Conservation (phyloP, 2,329 filamentous ascomycete genomes). For the Cladosporium sp. region DNA sequence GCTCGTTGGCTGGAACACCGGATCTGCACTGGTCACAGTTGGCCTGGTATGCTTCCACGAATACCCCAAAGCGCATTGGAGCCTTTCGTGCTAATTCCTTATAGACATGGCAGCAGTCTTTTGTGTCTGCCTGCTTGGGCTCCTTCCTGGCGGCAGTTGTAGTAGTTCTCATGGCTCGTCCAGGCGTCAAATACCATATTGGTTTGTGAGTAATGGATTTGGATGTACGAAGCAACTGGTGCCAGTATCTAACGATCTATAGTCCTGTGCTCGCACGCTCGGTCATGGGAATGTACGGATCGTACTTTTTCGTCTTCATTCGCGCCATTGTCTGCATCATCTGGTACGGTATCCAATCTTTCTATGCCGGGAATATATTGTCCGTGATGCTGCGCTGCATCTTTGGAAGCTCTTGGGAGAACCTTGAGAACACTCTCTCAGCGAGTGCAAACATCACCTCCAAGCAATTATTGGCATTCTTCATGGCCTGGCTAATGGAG, state of each 20-base stretch:
- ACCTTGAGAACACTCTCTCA: constrained; percentile 34
- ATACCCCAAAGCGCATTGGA: background rate
- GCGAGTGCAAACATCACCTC: constrained; percentile 36
- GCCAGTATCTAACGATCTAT: constrained; percentile 31
- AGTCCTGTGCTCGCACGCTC: constrained; percentile 41
- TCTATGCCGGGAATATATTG: constrained; percentile 29
- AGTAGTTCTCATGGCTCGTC: constrained; percentile 20
- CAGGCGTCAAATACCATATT: constrained; percentile 20
- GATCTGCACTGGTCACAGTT: constrained; percentile 18
- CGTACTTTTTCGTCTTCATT: constrained; percentile 46
- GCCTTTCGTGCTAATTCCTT: background rate
- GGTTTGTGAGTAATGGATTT: constrained; percentile 15
- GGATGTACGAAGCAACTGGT: background rate
- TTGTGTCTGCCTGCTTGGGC: constrained; percentile 17
- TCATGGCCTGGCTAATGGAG: constrained; percentile 35
- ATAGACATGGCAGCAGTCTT: constrained; percentile 21
- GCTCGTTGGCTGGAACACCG: constrained; percentile 21
- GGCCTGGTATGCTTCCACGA: constrained; percentile 12
- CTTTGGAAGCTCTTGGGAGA: constrained; percentile 41
- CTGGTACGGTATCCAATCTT: constrained; percentile 38
- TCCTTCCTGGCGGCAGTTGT: constrained; percentile 18
- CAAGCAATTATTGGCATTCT: constrained; percentile 37
- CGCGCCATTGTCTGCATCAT: constrained; percentile 44
- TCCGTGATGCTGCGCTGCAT: constrained; percentile 35
- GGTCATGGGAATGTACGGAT: constrained; percentile 46